Percentiles rank a stretch among this genome's conserved stretches.
phyloP scores from a whole-genome alignment of 2,329 filamentous ascomycete species.

The Gyromitra esculenta region DNA sequence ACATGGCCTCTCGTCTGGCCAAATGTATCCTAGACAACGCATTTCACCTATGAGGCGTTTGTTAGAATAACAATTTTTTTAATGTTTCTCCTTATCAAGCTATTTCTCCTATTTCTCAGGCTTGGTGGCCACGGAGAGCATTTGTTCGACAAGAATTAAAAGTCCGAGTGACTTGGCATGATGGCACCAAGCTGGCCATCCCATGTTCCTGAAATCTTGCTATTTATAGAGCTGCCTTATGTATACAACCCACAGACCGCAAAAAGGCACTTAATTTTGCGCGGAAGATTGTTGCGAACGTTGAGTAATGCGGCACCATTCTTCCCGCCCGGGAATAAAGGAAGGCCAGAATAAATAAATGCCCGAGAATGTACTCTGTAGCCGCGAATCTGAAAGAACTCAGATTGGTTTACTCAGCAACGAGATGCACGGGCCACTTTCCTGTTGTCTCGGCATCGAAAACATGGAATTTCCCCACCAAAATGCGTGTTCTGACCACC shows the following conservation, averaged over 20 bases:
- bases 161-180: slow-evolving; percentile 42
- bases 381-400: not conserved
- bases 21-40: not conserved
- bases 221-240: slow-evolving; percentile 12
- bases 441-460: slow-evolving; percentile 5
- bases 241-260: slow-evolving; percentile 10
- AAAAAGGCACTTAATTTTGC: slow-evolving; percentile 20
- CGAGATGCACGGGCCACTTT: slow-evolving; percentile 6
- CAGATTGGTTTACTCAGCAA: slow-evolving; percentile 36
- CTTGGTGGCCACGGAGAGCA: not conserved
- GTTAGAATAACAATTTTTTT: not conserved
- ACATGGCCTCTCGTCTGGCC: slow-evolving; percentile 13
- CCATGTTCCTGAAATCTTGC: slow-evolving; percentile 27
- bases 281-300: not conserved
- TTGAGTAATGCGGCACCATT: not conserved
- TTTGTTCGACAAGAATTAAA: slow-evolving; percentile 7
- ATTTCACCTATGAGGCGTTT: not conserved
- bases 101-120: slow-evolving; percentile 1
- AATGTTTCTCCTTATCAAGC: slow-evolving; percentile 7
- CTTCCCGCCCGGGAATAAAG: slow-evolving; percentile 8
- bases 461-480: slow-evolving; percentile 3
- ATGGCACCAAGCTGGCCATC: slow-evolving; percentile 6
- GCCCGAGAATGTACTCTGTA: not conserved
- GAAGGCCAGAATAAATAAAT: not conserved
- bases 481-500: slow-evolving; percentile 6